Evolutionary conservation across 2,329 filamentous ascomycete species (phyloP), one percentile per base, ranked within the genome.

Genomic region (Phaeoacremonium minimum): DNA sequence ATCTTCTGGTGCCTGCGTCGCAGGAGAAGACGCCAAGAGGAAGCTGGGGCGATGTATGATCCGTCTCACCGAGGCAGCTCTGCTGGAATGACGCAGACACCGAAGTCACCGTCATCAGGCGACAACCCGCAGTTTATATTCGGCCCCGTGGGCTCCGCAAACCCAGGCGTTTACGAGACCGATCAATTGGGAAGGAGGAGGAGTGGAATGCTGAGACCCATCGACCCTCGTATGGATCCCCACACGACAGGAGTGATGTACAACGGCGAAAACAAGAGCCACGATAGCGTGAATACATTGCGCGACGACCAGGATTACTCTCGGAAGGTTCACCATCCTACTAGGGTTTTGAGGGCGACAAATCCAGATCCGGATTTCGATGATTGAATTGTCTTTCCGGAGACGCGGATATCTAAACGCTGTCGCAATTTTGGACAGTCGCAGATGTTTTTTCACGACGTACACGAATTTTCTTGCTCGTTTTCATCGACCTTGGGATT

Each of bases 291-390:
- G 50, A 75, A 75, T 46, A 82, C 78, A 2, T 58, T 83, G 5
- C 73, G 73, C 38, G 79, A 83, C 50, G 76, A 83, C 43, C 76
- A 79, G 40, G 79, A 83, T 46, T 83, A 83, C 50, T 82, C 78
- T 28, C 65, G 79, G 44, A 66, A 69, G 46, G 77, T 83, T 12
- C 73, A 72, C 33, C 61, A 69, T 30, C 67, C 71, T 8, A 40
- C 43, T 6, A 64, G 72, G 48, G 75, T 82, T 7, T 63, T 83
- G n/a, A 67, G 78, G 45, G 77, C 77, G 7, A 77, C 67, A 18
- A 83, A 83, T 48, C 77, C 79, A 4, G 77, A 83, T 46, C 74
- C 74, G 2, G 58, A 57, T 12, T 54, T 60, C 20, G 46, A 56
- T 55, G 49, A 52, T 43, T 34, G 36, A 37, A 9, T 6, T n/a